Evolutionary conservation across 768 basidiomycete species (phyloP).

Genomic region (Boletales sp.): DNA sequence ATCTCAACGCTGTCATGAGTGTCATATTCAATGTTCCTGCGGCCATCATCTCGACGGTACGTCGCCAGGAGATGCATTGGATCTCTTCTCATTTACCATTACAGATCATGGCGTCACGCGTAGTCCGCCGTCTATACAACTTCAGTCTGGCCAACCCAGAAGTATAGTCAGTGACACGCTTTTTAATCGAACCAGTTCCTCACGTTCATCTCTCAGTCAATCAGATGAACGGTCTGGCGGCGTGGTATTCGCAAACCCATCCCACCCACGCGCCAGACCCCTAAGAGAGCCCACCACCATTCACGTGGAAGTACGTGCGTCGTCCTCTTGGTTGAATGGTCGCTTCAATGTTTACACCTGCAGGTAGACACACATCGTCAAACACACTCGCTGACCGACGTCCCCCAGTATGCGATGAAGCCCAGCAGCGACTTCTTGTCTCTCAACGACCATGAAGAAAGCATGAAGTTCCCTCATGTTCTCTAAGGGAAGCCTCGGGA

Average conservation of each 20-base stretch:
- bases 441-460: slow-evolving; percentile 19
- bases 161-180: slow-evolving; percentile 24
- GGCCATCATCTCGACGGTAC: slow-evolving; percentile 49
- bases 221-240: slow-evolving; percentile 20
- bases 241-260: slow-evolving; percentile 13
- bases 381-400: slow-evolving; percentile 22
- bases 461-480: slow-evolving; percentile 10
- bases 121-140: slow-evolving; percentile 56
- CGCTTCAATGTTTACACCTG: neutral
- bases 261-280: slow-evolving; percentile 14
- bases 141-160: slow-evolving; percentile 33
- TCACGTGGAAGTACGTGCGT: slow-evolving; percentile 33
- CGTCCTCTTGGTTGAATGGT: neutral
- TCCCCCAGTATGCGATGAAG: slow-evolving; percentile 21
- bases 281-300: slow-evolving; percentile 20
- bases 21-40: slow-evolving; percentile 66
- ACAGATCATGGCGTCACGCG: slow-evolving; percentile 58
- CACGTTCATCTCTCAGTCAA: slow-evolving; percentile 9
- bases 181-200: neutral
- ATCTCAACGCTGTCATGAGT: slow-evolving; percentile 65
- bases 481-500: slow-evolving; percentile 4
- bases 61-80: neutral
- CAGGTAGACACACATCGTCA: slow-evolving; percentile 31
- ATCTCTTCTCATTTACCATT: neutral
- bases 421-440: slow-evolving; percentile 21